phyloP scores from a whole-genome alignment of 768 basidiomycete genomes.

The Kwoniella dendrophila region DNA sequence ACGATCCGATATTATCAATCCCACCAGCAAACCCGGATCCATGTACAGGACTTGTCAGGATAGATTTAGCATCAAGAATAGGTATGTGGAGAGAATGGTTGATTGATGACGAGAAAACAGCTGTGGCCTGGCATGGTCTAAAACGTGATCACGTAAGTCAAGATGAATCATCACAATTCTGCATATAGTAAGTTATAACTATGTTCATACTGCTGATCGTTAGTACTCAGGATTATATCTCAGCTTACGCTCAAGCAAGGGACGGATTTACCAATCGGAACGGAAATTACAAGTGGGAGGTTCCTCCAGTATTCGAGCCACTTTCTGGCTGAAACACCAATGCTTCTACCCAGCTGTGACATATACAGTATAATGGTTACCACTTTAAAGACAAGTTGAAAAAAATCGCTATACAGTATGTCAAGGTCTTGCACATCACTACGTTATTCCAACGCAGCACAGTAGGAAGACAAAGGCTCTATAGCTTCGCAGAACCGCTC shows the following conservation, averaged over 20 bases:
- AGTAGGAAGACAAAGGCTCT: too few relatives aligned
- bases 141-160: slow-evolving; percentile 35
- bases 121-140: slow-evolving; percentile 38
- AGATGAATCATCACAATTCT: too few relatives aligned
- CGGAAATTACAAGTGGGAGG: background rate
- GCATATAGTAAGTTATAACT: too few relatives aligned
- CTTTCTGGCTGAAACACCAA: too few relatives aligned
- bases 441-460: too few relatives aligned
- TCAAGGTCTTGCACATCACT: too few relatives aligned
- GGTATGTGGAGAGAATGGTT: slow-evolving; percentile 27
- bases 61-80: slow-evolving; percentile 27
- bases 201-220: too few relatives aligned
- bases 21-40: slow-evolving; percentile 31
- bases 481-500: too few relatives aligned
- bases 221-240: background rate
- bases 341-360: too few relatives aligned
- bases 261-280: background rate
- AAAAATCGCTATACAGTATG: too few relatives aligned
- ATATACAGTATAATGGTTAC: too few relatives aligned
- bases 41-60: slow-evolving; percentile 32
- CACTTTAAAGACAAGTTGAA: too few relatives aligned
- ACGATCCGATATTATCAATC: slow-evolving; percentile 6
- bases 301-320: background rate
- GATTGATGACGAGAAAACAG: slow-evolving; percentile 22
- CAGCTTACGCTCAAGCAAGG: background rate